Evolutionary conservation across 495 filamentous ascomycete genomes (phyloP).

Genomic region (Alectoria sarmentosa): DNA sequence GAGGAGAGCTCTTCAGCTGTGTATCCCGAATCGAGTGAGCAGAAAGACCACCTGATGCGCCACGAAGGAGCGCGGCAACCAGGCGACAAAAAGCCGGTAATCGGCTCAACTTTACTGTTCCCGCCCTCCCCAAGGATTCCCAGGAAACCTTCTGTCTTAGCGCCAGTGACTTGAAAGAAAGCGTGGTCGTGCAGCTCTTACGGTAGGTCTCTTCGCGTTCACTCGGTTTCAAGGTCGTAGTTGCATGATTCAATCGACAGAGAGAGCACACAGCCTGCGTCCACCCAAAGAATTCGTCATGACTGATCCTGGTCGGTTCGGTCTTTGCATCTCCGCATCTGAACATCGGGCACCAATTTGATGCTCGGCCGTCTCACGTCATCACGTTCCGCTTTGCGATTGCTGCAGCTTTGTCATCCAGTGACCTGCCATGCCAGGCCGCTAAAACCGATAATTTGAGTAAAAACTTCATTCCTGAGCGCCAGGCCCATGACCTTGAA

Average conservation of each 20-base stretch:
- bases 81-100: not conserved
- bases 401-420: not conserved
- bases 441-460: slow-evolving; percentile 28
- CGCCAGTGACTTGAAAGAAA: not conserved
- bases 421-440: slow-evolving; percentile 25
- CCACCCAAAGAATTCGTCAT: not conserved
- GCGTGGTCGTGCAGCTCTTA: not conserved
- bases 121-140: not conserved
- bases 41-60: not conserved
- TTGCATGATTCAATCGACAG: not conserved
- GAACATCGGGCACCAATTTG: not conserved
- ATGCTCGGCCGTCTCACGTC: not conserved
- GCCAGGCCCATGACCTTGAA: slow-evolving; percentile 19
- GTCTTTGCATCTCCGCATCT: not conserved
- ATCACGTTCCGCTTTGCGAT: not conserved
- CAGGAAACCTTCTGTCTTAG: not conserved
- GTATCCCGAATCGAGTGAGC: not conserved
- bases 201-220: not conserved
- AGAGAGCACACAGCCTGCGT: not conserved
- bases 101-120: not conserved
- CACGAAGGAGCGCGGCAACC: not conserved
- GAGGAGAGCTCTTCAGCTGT: not conserved
- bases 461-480: slow-evolving; percentile 27
- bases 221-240: not conserved
- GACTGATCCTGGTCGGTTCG: not conserved